These are phyloP conservation scores for Apiospora hydei DNA, from an alignment of 2,329 filamentous ascomycete genomes.

Conservation along the genomic window DNA sequence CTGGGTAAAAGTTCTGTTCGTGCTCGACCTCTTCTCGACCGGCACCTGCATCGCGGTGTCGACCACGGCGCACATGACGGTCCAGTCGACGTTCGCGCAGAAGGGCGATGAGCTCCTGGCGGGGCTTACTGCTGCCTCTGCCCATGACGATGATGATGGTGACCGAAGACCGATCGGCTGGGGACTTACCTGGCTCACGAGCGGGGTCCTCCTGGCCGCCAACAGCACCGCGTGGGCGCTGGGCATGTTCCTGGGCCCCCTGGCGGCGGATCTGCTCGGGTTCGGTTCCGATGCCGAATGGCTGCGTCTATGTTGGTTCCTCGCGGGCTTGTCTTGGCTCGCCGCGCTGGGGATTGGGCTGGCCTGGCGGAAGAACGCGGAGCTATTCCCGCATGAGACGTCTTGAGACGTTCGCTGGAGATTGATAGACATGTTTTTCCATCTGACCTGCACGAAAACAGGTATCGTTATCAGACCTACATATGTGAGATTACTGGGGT, in stretches of 20 bases:
- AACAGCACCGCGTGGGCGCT: constrained; percentile 9
- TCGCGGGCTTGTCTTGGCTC: neutral
- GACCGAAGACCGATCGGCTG: neutral
- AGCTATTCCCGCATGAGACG: neutral
- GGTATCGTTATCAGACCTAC: neutral
- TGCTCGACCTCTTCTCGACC: neutral
- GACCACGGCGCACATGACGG: neutral
- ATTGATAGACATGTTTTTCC: neutral
- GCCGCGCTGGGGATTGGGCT: constrained; percentile 3
- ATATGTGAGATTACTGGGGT: too few relatives aligned
- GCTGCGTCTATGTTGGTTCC: neutral
- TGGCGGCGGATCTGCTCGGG: neutral
- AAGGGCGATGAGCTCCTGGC: neutral
- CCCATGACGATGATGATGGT: neutral
- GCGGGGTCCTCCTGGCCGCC: neutral
- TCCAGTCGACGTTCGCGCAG: neutral
- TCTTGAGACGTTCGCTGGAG: neutral
- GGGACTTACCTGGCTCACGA: neutral
- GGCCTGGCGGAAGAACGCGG: neutral
- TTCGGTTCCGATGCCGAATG: neutral
- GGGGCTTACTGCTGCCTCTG: neutral
- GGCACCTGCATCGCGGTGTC: neutral
- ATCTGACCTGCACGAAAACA: neutral
- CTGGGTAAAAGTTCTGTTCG: neutral
- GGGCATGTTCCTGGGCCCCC: constrained; percentile 12